A percentile compares a stretch with the other conserved stretches of the same genome.
Conservation (phyloP, 2,329 filamentous ascomycete species). For the Neurospora crassa region DNA sequence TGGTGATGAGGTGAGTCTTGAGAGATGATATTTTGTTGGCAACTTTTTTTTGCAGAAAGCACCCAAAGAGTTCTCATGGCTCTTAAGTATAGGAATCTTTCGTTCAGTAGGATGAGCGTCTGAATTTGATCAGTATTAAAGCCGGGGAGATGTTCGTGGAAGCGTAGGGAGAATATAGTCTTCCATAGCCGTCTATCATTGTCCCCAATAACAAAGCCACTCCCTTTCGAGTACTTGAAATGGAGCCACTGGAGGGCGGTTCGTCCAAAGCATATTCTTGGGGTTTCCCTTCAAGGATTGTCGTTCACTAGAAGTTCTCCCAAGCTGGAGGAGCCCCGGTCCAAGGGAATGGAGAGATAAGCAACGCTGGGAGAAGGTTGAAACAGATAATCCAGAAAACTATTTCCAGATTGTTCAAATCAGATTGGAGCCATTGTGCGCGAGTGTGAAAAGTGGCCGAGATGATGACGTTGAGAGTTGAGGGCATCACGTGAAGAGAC, state of each 20-base stretch:
- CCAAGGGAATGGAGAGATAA: neutral
- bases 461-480: neutral
- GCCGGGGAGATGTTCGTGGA: neutral
- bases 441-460: neutral
- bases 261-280: too few species aligned
- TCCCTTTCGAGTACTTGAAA: too few species aligned
- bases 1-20: too few species aligned
- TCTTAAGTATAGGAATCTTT: neutral
- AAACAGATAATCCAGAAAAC: fast-evolving
- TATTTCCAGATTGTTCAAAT: neutral
- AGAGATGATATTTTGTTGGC: neutral
- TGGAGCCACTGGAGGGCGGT: too few species aligned
- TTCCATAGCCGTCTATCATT: neutral
- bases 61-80: neutral
- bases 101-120: neutral
- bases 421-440: neutral
- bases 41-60: too few species aligned
- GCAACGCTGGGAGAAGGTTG: fast-evolving
- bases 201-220: too few species aligned
- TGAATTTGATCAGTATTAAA: neutral
- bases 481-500: neutral
- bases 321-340: neutral
- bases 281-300: too few species aligned
- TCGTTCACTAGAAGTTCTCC: neutral
- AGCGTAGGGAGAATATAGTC: neutral